Evolutionary conservation across 2,329 filamentous ascomycete genomes (phyloP), one percentile per base, ranked within the genome.

Genomic region (Orbilia quercus): DNA sequence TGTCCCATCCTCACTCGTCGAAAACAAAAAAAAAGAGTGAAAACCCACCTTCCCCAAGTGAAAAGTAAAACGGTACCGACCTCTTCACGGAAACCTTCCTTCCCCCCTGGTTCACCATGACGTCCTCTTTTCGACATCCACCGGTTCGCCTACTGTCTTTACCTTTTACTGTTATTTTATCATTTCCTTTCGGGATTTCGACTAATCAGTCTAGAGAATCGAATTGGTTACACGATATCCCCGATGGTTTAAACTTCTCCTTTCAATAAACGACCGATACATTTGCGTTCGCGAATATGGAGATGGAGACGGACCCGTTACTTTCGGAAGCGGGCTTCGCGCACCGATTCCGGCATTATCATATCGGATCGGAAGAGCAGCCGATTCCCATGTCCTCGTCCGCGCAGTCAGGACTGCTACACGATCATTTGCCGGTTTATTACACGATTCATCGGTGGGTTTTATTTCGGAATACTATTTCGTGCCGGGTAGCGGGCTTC

Each of bases 401-500:
- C n/a, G 45, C 44, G 45, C 23, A 22, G 6, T 25, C 53, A 12
- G 59, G 51, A 16, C 79, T 85, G 14, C 86, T 89, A 77, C 87
- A 90, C 80, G 83, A 83, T 18, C 83, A 87, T 75, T 81, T 92
- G 76, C 88, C 89, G 40, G 88, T 92, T 12, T 93, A 92, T 81
- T 90, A 86, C 54, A 92, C 89, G 75, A 92, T 92, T 77, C 90
- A 92, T 80, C 85, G 89, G 82, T 82, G 73, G 16, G 67, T 47
- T 22, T n/a, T n/a, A n/a, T n/a, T n/a, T n/a, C n/a, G n/a, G n/a
- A 42, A 34, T 22, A 22, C 20, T 28, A 62, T n/a, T 28, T 20
- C 28, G 11, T 14, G 14, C 25, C 14, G 48, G 59, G 38, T 53
- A 23, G 25, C 23, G 36, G 22, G 23, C 12, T 12, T 23, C 28